A percentile compares a stretch with the other conserved stretches of the same genome.
phyloP scores from a whole-genome alignment of 2,329 filamentous ascomycete genomes.

The Arachnomyces sp. region DNA sequence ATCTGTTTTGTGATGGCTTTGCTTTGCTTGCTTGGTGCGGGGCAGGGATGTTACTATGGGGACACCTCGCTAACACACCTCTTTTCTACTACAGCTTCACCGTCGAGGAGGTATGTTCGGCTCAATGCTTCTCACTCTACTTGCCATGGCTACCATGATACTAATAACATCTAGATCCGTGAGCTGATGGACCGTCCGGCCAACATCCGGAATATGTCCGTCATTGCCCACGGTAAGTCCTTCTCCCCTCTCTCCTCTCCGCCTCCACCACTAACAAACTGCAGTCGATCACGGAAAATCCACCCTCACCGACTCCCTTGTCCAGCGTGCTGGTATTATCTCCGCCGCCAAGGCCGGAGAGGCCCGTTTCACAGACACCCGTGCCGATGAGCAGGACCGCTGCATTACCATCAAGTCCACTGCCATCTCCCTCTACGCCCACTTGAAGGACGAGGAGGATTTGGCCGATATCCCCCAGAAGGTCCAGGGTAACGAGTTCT shows the following conservation, averaged over 20 bases:
- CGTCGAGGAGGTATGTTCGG: slow-evolving; percentile 66
- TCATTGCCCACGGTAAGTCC: slow-evolving; percentile 85
- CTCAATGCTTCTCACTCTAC: slow-evolving; percentile 8
- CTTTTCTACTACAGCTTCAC: slow-evolving; percentile 66
- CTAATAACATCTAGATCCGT: slow-evolving; percentile 29
- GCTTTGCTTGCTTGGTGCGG: slow-evolving; percentile 1
- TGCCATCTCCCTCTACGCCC: slow-evolving; percentile 94
- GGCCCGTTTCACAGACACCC: slow-evolving; percentile 91
- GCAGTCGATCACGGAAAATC: slow-evolving; percentile 98
- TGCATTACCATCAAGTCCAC: slow-evolving; percentile 99
- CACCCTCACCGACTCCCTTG: slow-evolving; percentile 96
- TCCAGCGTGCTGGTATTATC: slow-evolving; percentile 99
- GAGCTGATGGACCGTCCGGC: slow-evolving; percentile 43
- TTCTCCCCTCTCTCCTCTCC: background rate
- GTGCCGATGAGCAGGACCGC: slow-evolving; percentile 97
- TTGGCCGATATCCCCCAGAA: slow-evolving; percentile 88
- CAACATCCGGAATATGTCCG: slow-evolving; percentile 92
- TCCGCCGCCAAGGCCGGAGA: slow-evolving; percentile 96
- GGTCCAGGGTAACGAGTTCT: slow-evolving; percentile 88
- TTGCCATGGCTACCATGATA: background rate
- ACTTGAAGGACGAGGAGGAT: slow-evolving; percentile 72
- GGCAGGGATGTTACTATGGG: slow-evolving; percentile 12
- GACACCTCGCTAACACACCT: slow-evolving; percentile 21
- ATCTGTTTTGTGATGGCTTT: slow-evolving; percentile 12
- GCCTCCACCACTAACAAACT: slow-evolving; percentile 3